Conservation (phyloP, 2,329 filamentous ascomycete species). For the Alternaria viburni region DNA sequence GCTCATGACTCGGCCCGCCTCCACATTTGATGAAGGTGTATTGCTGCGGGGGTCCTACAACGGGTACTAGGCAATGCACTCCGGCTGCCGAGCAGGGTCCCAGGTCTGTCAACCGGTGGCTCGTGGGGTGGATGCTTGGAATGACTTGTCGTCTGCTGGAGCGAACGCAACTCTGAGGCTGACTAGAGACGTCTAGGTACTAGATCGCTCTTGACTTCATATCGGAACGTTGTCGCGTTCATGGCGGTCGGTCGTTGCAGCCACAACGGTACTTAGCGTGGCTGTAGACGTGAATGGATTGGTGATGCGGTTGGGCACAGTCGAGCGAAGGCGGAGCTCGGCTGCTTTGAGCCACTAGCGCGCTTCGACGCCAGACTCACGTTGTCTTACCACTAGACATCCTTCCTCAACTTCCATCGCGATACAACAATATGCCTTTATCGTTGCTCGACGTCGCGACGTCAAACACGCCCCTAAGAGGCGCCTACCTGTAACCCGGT, state of each 20-base stretch:
- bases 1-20: constrained; percentile 8
- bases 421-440: neutral
- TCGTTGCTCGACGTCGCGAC: neutral
- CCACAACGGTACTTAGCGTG: constrained; percentile 7
- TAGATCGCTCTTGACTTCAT: constrained; percentile 12
- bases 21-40: constrained; percentile 23
- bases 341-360: neutral
- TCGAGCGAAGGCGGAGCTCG: neutral
- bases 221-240: constrained; percentile 3
- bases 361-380: neutral
- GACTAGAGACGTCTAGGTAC: constrained; percentile 7
- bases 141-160: constrained; percentile 11
- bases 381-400: neutral
- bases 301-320: neutral
- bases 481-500: constrained; percentile 22
- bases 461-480: neutral
- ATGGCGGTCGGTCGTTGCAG: neutral
- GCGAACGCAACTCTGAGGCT: constrained; percentile 5
- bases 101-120: constrained; percentile 8
- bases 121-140: constrained; percentile 14
- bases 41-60: constrained; percentile 1
- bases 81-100: constrained; percentile 13
- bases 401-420: neutral
- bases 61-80: constrained; percentile 20
- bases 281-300: constrained; percentile 3